Base-by-base conservation (phyloP, 179 eudicot genomes). In the Beta macrorhiza region DNA sequence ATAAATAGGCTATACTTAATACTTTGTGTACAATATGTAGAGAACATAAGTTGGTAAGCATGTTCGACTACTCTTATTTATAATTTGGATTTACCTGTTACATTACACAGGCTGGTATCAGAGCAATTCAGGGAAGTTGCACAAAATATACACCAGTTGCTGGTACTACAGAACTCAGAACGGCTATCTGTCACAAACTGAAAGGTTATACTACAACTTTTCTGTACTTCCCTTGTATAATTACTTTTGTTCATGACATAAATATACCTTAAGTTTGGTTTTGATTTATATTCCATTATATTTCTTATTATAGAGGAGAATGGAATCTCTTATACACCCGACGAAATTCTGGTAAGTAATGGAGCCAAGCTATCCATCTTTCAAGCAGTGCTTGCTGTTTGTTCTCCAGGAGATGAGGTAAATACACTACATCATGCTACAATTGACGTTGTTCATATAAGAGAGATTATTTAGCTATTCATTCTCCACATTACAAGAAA, bases 341-440 rank as follows among this genome's bases (percentile, higher is more conserved):
- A 91, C 69, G 91, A 93, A 85, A 85, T 93, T 88, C 37, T 93
- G 77, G 95, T 93, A 72, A 91, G 97, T 80, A 89, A 90, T 79
- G 97, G 97, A 78, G 98, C 97, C 65, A 92, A 93, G 79, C 98
- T 92, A 81, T 87, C 92, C 80, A 89, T 88, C 82, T 69, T 92
- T 82, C 98, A 91, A 84, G 94, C 92, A 45, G 82, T 93, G 72
- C 90, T 90, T 61, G 94, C 97, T n/a, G 97, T 93, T 78, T 93
- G 98, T 79, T 90, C 97, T 44, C 97, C 97, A 8, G 94, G 97
- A 83, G 98, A 93, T 80, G 98, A 93, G 97, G 98, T 91, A 44
- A 37, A 55, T 47, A 56, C 22, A 63, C 32, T 56, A 69, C 56
- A 42, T 42, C 8, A 56, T 64, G 56, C 19, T 37, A 56, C 61